Evolutionary conservation across 305 asterid species (phyloP).

Genomic region (Fraxinus nigra): DNA sequence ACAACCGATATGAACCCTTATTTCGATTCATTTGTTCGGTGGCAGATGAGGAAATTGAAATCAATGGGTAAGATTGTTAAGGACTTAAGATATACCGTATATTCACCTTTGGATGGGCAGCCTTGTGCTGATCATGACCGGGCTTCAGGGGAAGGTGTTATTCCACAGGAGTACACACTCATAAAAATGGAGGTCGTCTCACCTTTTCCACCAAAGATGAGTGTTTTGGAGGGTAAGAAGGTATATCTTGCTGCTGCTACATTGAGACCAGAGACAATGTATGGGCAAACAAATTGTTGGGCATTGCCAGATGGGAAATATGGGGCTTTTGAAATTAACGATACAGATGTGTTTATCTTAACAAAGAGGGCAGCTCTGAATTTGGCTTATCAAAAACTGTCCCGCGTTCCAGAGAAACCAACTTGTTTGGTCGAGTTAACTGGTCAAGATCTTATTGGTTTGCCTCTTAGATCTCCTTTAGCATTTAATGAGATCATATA

Average conservation of each 20-base stretch:
- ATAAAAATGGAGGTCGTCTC: slow-evolving; percentile 76
- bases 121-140: slow-evolving; percentile 98
- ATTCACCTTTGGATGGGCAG: slow-evolving; percentile 87
- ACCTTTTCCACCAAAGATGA: slow-evolving; percentile 75
- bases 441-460: slow-evolving; percentile 83
- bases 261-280: slow-evolving; percentile 93
- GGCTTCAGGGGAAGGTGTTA: slow-evolving; percentile 97
- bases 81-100: slow-evolving; percentile 69
- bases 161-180: slow-evolving; percentile 87
- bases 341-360: slow-evolving; percentile 68
- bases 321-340: slow-evolving; percentile 89
- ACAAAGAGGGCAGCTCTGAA: slow-evolving; percentile 78
- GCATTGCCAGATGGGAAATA: slow-evolving; percentile 87
- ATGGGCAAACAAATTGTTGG: slow-evolving; percentile 95
- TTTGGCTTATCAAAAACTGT: slow-evolving; percentile 78
- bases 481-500: slow-evolving; percentile 70
- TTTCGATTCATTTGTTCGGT: slow-evolving; percentile 79
- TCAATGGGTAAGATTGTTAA: slow-evolving; percentile 69
- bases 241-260: slow-evolving; percentile 93
- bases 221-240: slow-evolving; percentile 68
- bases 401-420: slow-evolving; percentile 71
- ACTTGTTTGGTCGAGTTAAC: slow-evolving; percentile 75
- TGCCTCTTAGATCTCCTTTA: slow-evolving; percentile 71
- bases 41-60: slow-evolving; percentile 82
- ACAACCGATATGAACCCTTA: slow-evolving; percentile 78